phyloP scores from a whole-genome alignment of 805 yeast species.

The Suhomyces sp. region DNA sequence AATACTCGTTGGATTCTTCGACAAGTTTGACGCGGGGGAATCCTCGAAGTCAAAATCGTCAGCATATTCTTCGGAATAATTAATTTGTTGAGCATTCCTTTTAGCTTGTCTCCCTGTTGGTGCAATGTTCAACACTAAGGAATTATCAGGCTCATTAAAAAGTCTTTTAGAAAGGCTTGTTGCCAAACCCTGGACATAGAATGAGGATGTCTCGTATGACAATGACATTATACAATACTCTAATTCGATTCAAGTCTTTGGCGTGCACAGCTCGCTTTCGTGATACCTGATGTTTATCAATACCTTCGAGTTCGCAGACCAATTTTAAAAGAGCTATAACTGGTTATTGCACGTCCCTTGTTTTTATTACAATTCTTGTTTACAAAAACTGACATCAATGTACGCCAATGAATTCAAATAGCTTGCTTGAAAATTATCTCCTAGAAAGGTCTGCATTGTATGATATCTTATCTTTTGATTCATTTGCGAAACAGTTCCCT shows the following conservation, averaged over 20 bases:
- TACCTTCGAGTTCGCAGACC: too few relatives aligned
- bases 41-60: conserved; percentile 30
- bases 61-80: conserved; percentile 55
- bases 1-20: conserved; percentile 16
- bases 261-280: too few relatives aligned
- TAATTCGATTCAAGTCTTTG: too few relatives aligned
- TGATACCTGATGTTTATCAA: too few relatives aligned
- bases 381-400: too few relatives aligned
- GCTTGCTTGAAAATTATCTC: conserved; percentile 21
- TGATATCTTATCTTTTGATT: conserved; percentile 17
- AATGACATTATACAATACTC: too few relatives aligned
- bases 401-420: conserved; percentile 25
- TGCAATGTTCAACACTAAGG: conserved; percentile 64
- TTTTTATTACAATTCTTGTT: too few relatives aligned
- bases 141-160: conserved; percentile 63
- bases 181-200: conserved; percentile 73
- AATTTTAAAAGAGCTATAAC: too few relatives aligned
- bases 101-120: conserved; percentile 78
- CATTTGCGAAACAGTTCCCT: conserved; percentile 19
- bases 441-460: conserved; percentile 17
- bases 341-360: too few relatives aligned
- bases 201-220: conserved; percentile 21
- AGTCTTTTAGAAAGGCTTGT: conserved; percentile 74
- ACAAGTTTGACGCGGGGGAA: conserved; percentile 18
- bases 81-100: conserved; percentile 65